Percentiles rank a stretch among this genome's conserved stretches.
Conservation (phyloP, 2,329 filamentous ascomycete genomes). For the Talaromyces pinophilus region DNA sequence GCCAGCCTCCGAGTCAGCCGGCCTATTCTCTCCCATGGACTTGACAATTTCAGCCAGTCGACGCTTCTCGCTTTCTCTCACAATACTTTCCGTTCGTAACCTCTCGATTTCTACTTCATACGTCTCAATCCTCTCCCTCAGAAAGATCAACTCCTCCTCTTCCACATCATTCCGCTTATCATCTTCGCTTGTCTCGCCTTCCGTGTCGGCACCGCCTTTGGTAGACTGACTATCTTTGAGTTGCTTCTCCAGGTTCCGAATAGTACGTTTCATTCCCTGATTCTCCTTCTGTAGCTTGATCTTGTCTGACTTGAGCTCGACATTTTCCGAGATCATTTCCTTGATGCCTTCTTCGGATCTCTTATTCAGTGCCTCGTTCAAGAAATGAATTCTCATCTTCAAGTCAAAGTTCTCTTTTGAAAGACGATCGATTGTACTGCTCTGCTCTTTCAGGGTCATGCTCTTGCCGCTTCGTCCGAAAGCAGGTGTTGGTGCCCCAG, state of each 20-base stretch:
- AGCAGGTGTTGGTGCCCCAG: constrained; percentile 52
- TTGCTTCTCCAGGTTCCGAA: constrained; percentile 84
- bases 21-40: constrained; percentile 57
- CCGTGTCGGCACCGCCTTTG: constrained; percentile 48
- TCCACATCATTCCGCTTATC: constrained; percentile 53
- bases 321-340: constrained; percentile 97
- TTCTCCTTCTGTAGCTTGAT: constrained; percentile 89
- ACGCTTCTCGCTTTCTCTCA: constrained; percentile 80
- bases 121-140: constrained; percentile 82
- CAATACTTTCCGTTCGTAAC: constrained; percentile 73
- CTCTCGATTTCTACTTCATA: constrained; percentile 82
- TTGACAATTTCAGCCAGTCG: constrained; percentile 80
- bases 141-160: constrained; percentile 81
- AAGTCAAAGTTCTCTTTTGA: constrained; percentile 98
- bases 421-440: constrained; percentile 91
- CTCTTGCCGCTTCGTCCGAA: constrained; percentile 63
- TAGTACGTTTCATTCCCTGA: constrained; percentile 74
- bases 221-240: constrained; percentile 57
- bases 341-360: constrained; percentile 94
- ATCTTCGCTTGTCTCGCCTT: constrained; percentile 46
- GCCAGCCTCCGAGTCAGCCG: constrained; percentile 53
- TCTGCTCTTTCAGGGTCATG: constrained; percentile 94
- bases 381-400: constrained; percentile 95
- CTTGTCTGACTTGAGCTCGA: constrained; percentile 88
- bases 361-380: constrained; percentile 89